Conservation (phyloP, 2,329 filamentous ascomycete genomes). For the Colletotrichum tabaci region DNA sequence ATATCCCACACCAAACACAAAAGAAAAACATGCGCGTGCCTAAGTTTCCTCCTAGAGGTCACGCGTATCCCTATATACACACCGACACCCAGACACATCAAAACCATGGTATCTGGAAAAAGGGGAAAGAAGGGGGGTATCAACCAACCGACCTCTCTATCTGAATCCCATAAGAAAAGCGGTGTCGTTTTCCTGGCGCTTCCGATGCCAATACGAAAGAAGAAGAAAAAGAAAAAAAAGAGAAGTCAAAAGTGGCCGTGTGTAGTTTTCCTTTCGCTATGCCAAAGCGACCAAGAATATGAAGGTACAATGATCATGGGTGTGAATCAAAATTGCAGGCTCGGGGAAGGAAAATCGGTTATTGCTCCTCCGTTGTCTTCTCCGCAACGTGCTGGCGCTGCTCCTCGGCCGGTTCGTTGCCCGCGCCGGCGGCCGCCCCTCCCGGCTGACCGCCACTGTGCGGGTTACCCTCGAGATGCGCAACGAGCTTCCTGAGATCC, state of each 20-base stretch:
- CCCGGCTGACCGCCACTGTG: constrained; percentile 5
- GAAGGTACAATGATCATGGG: not conserved
- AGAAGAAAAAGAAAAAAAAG: not conserved
- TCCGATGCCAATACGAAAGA: constrained; percentile 1
- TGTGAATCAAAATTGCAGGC: too few species aligned
- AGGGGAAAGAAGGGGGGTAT: constrained; percentile 25
- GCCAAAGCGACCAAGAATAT: constrained; percentile 5
- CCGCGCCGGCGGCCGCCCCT: not conserved
- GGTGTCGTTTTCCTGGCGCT: constrained; percentile 3
- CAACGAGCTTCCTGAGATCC: constrained; percentile 60
- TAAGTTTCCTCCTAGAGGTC: not conserved
- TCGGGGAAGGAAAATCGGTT: not conserved
- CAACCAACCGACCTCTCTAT: constrained; percentile 37
- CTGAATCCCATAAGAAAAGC: constrained; percentile 30
- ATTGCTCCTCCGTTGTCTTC: not conserved
- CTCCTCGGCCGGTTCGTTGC: constrained; percentile 1
- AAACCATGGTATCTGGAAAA: constrained; percentile 24
- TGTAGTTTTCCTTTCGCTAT: constrained; percentile 23
- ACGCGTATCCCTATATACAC: constrained; percentile 2
- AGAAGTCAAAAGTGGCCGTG: not conserved
- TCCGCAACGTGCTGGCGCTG: not conserved
- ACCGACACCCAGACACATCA: not conserved
- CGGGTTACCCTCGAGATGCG: constrained; percentile 47
- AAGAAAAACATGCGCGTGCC: constrained; percentile 1
- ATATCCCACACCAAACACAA: constrained; percentile 2